These are phyloP conservation scores for Aquilaria yunnanensis DNA, from an alignment of 345 rosid genomes.

Conservation along the genomic window DNA sequence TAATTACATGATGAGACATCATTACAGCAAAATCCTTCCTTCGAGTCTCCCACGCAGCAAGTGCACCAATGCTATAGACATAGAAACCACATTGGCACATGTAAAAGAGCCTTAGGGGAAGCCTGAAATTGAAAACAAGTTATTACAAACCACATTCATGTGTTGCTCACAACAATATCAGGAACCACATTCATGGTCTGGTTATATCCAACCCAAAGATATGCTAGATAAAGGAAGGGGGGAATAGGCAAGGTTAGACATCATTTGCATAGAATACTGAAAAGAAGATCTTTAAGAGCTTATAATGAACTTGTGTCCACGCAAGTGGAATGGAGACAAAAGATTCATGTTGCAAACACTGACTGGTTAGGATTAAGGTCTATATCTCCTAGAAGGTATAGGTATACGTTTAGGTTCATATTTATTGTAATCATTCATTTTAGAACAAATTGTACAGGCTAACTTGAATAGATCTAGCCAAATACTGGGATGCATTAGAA, in stretches of 20 bases:
- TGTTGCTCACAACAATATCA: too few species aligned
- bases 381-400: too few species aligned
- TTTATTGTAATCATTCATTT: too few species aligned
- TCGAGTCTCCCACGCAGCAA: constrained; percentile 90
- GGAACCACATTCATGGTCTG: not conserved
- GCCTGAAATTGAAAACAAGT: constrained; percentile 39
- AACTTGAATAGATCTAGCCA: not conserved
- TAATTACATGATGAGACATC: constrained; percentile 98
- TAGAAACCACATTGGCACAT: constrained; percentile 98
- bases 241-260: too few species aligned
- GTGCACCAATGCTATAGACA: constrained; percentile 73
- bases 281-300: too few species aligned
- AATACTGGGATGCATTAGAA: constrained; percentile 4
- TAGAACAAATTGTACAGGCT: too few species aligned
- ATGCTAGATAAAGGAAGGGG: not conserved
- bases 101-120: constrained; percentile 59
- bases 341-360: too few species aligned
- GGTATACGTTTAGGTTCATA: too few species aligned
- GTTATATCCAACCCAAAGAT: not conserved
- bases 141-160: not conserved
- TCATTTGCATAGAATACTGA: not conserved
- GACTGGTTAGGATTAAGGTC: too few species aligned
- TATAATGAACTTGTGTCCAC: too few species aligned
- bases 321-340: too few species aligned
- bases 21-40: constrained; percentile 94